phyloP scores from a whole-genome alignment of 371 early-diverging fungal species.

The Sporodiniella umbellata region DNA sequence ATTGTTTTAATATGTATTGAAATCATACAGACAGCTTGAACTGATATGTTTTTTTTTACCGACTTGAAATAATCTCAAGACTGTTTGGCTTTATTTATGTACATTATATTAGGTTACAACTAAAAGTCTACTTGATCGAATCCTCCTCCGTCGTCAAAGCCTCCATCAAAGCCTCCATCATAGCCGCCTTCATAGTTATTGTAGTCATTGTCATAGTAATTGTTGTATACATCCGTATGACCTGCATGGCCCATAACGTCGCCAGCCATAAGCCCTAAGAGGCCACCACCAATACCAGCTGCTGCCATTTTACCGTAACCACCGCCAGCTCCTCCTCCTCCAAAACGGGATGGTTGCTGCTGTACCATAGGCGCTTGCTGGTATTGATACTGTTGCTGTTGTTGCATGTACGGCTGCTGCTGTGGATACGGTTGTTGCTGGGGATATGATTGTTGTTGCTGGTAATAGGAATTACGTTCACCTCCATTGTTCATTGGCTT shows the following conservation, averaged over 20 bases:
- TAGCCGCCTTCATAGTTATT: conserved; percentile 24
- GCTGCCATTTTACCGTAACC: conserved; percentile 31
- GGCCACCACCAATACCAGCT: conserved; percentile 37
- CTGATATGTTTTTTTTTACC: no score
- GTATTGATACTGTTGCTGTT: conserved; percentile 18
- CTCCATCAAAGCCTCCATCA: conserved; percentile 19
- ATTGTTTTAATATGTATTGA: no score
- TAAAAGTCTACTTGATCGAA: conserved; percentile 1
- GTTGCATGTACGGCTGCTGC: conserved; percentile 12
- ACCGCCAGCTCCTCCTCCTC: conserved; percentile 2
- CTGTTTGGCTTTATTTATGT: no score
- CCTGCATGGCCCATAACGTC: conserved; percentile 25
- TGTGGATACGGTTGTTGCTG: conserved; percentile 22
- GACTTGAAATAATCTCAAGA: no score
- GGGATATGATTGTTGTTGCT: no score
- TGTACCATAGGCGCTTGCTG: conserved; percentile 1
- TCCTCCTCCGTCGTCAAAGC: conserved; percentile 5
- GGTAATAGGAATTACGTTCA: conserved; percentile 15
- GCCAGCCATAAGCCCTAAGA: conserved; percentile 35
- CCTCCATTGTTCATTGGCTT: conserved; percentile 20
- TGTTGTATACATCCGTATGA: conserved; percentile 23
- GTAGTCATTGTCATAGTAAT: conserved; percentile 35
- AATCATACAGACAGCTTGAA: no score
- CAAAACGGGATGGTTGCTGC: conserved; percentile 8
- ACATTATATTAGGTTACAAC: no score